Conservation (phyloP, 768 basidiomycete species). For the Cystobasidium onofrii region DNA sequence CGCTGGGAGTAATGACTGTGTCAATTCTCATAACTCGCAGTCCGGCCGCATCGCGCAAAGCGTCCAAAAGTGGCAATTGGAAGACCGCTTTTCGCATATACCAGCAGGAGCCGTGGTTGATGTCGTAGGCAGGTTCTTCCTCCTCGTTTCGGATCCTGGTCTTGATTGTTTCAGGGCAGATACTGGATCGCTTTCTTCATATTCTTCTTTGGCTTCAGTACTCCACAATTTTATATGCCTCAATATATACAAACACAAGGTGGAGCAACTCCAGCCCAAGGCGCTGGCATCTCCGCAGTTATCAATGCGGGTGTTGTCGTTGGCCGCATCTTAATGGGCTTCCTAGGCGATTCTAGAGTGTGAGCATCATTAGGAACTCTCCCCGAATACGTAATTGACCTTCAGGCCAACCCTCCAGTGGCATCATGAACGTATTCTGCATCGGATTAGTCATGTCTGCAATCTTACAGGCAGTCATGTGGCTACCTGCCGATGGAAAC, state of each 20-base stretch:
- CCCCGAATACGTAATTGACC: too few relatives aligned
- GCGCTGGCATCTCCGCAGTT: neutral
- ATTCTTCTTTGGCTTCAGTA: constrained; percentile 8
- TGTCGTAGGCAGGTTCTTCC: neutral
- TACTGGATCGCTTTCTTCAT: constrained; percentile 7
- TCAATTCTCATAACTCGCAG: neutral
- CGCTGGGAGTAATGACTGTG: neutral
- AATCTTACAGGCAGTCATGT: constrained; percentile 8
- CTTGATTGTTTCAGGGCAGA: neutral
- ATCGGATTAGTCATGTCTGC: neutral
- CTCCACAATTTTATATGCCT: constrained; percentile 16
- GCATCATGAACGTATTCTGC: constrained; percentile 20
- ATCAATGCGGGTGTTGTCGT: constrained; percentile 1
- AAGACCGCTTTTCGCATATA: neutral
- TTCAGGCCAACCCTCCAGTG: neutral
- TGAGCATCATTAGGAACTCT: too few relatives aligned
- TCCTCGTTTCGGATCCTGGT: neutral
- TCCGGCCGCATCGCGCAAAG: neutral
- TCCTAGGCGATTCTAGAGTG: constrained; percentile 1
- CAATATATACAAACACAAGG: constrained; percentile 6
- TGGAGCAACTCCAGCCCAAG: neutral
- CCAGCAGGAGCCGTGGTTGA: constrained; percentile 1
- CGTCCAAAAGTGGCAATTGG: neutral
- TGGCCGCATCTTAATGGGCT: constrained; percentile 10
- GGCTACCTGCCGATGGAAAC: constrained; percentile 18